Percentiles rank a stretch among this genome's conserved stretches.
These are phyloP conservation scores for Vittaforma corneae DNA, from an alignment of 371 early-diverging fungal species.

Conservation along the genomic window DNA sequence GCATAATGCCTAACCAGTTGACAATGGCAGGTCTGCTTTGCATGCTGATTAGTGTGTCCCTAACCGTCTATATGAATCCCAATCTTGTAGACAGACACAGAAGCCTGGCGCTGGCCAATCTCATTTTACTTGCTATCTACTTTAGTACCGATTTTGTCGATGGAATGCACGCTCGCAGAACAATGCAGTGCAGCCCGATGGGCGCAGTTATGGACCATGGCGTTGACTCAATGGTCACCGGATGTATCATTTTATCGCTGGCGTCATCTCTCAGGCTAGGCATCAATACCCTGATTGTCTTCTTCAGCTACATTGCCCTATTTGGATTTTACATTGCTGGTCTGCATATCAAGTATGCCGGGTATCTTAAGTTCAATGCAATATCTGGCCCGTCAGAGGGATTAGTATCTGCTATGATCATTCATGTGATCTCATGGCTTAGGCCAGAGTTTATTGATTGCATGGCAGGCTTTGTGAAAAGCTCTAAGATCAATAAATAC, in stretches of 20 bases:
- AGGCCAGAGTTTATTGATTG: neutral
- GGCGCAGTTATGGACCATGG: slow-evolving; percentile 74
- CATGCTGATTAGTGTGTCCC: slow-evolving; percentile 29
- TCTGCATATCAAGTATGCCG: slow-evolving; percentile 90
- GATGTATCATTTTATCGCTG: slow-evolving; percentile 47
- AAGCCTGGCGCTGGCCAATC: slow-evolving; percentile 70
- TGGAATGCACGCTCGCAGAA: slow-evolving; percentile 88
- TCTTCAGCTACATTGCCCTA: slow-evolving; percentile 29
- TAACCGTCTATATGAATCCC: slow-evolving; percentile 64
- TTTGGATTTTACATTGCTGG: slow-evolving; percentile 70
- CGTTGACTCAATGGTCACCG: slow-evolving; percentile 49
- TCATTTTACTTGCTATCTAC: slow-evolving; percentile 75
- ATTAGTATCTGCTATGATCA: slow-evolving; percentile 61
- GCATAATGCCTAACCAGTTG: slow-evolving; percentile 88
- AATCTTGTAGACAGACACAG: slow-evolving; percentile 65
- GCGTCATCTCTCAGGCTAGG: slow-evolving; percentile 61
- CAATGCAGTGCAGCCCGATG: slow-evolving; percentile 75
- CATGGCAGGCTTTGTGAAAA: neutral
- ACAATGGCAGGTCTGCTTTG: slow-evolving; percentile 72
- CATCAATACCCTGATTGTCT: slow-evolving; percentile 12
- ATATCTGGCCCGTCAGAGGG: slow-evolving; percentile 88
- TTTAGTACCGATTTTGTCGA: slow-evolving; percentile 90
- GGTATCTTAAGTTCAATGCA: slow-evolving; percentile 72
- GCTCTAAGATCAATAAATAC: neutral
- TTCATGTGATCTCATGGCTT: slow-evolving; percentile 27